Base-by-base conservation (phyloP, 768 basidiomycete species). In the Hypsizygus marmoreus region DNA sequence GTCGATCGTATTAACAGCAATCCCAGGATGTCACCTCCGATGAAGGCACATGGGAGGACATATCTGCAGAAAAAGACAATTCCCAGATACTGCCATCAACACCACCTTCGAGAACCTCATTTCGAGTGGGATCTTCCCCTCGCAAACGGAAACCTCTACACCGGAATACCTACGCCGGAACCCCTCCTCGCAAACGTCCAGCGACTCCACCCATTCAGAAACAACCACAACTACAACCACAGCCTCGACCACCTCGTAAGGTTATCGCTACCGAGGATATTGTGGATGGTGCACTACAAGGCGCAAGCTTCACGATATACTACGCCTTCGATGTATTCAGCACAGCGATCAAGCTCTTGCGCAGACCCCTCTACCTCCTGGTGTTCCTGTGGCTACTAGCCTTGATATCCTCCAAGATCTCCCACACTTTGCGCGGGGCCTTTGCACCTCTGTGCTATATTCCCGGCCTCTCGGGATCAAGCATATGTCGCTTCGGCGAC, bases 401-500 rank as follows among this genome's bases (percentile, higher is more conserved):
- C 6, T 53, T 76, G 44, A 51, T 80, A 50, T 37, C 77, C 6
- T 61, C 58, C n/a, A 55, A 60, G 25, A 61, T 83, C 36, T 68
- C 73, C 6, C 36, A 56, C 5, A 72, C 71, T 0, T 40, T 89
- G 43, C 69, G 69, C n/a, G 57, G 64, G 3, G 72, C 75, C 0
- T 68, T 86, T 44, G 58, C 72, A 2, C 86, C 88, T 0, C 37
- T 88, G 1, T 90, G 88, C 62, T 63, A 72, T 36, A 30, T 89
- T 11, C 88, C 88, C 2, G 72, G 77, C 12, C 59, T 88, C 24
- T 81, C 79, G 6, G 70, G 63, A 32, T 70, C 69, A 13, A 31
- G 57, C 3, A 47, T 84, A 32, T 88, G 84, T 55, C 56, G 43
- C 2, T 49, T 51, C 9, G n/a, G n/a, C n/a, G n/a, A n/a, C 49